phyloP scores from a whole-genome alignment of 2,329 filamentous ascomycete species.

The Tolypocladium ovalisporum region DNA sequence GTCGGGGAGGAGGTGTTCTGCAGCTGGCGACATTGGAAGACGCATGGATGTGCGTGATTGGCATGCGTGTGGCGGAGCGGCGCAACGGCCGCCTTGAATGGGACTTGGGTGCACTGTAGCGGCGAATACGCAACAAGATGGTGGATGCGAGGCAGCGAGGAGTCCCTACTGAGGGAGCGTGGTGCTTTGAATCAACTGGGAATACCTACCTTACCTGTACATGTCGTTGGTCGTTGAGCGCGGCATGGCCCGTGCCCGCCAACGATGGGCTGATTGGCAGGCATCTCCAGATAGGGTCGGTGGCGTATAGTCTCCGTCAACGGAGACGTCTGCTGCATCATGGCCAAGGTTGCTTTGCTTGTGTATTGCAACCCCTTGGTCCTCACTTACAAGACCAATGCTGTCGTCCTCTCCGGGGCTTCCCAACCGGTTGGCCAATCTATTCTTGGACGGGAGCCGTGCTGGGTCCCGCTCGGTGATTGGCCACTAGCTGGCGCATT shows the following conservation, averaged over 20 bases:
- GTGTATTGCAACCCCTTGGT: not conserved
- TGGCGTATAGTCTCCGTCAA: not conserved
- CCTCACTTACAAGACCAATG: not conserved
- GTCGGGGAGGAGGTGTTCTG: not conserved
- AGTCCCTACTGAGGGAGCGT: not conserved
- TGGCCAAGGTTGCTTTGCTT: not conserved
- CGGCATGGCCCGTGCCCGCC: not conserved
- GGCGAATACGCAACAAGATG: not conserved
- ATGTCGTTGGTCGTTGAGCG: not conserved
- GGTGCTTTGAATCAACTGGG: not conserved
- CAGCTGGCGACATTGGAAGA: not conserved
- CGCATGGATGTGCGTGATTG: not conserved
- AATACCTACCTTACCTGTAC: too few species aligned
- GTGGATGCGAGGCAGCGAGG: not conserved
- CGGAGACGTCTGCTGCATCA: not conserved
- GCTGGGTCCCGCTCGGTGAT: not conserved
- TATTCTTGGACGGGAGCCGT: not conserved
- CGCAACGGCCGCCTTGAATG: not conserved
- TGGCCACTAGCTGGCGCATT: slow-evolving; percentile 1
- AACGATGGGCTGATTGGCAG: not conserved
- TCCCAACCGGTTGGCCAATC: not conserved
- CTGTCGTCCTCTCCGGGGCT: too few species aligned
- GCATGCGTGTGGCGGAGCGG: not conserved
- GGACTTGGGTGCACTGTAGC: not conserved
- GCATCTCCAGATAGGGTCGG: not conserved